These are phyloP conservation scores for Pseudogymnoascus sp. DNA, from an alignment of 2,329 filamentous ascomycete species.

Conservation along the genomic window DNA sequence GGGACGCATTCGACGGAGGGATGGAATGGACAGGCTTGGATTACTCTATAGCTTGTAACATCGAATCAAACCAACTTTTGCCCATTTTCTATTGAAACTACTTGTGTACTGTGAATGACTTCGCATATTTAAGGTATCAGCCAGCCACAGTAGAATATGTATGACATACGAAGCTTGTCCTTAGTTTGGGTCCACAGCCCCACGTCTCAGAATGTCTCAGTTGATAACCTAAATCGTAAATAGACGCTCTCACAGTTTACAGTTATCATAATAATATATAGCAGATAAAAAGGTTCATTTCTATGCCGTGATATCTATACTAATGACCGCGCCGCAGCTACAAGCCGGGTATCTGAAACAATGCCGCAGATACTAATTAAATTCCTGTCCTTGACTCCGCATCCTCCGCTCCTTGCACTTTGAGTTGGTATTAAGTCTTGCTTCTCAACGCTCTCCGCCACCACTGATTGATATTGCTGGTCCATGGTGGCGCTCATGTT, in stretches of 20 bases:
- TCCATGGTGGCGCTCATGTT: background rate
- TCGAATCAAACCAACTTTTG: conserved; percentile 8
- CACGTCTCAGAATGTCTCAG: conserved; percentile 7
- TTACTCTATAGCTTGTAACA: background rate
- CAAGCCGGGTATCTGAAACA: conserved; percentile 3
- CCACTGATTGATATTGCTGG: background rate
- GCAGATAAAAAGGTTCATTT: conserved; percentile 2
- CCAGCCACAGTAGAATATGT: background rate
- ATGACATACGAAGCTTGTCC: background rate
- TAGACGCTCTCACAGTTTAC: background rate
- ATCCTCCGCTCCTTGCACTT: background rate
- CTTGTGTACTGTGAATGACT: background rate
- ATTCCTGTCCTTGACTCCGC: conserved; percentile 9
- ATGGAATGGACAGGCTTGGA: background rate
- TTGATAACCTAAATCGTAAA: background rate
- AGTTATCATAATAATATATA: background rate
- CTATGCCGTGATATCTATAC: conserved; percentile 6
- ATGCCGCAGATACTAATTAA: conserved; percentile 4
- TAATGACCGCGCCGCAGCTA: conserved; percentile 3
- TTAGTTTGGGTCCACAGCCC: conserved; percentile 5
- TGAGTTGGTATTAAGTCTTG: background rate
- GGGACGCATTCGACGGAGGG: background rate
- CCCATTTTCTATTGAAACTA: background rate
- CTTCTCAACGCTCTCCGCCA: background rate
- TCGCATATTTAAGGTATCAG: background rate